Base-by-base conservation (phyloP, 2,329 filamentous ascomycete genomes). In the Pseudogymnoascus sp. region DNA sequence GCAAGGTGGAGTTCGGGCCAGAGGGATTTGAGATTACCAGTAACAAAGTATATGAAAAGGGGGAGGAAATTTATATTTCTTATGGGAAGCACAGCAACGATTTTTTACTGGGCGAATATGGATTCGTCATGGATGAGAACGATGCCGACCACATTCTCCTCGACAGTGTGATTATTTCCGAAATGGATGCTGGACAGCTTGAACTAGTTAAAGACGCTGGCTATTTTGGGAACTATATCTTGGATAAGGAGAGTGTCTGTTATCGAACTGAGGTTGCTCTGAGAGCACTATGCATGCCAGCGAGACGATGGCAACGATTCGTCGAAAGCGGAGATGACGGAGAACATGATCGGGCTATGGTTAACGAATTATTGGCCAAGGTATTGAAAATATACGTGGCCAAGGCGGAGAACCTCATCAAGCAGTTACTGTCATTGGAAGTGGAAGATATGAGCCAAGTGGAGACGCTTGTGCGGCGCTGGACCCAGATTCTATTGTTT, bases 31-130 rank as follows among this genome's bases (percentile, higher is more conserved):
- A 76, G 25, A 78, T 89, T 55, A 78, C 74, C 15, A 79, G 84
- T 2, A 74, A 79, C 55, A 72, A 75, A 1, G 69, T 75, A 0
- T 86, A 87, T 68, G 71, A 70, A 1, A 68, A 72, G 1, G 85
- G 84, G 7, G 82, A 88, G 18, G 88, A 92, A 74, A 75, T 92
- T 0, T 83, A 81, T 64, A 83, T 89, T 27, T 84, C 81, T 29
- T 92, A 92, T 68, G 89, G 89, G 2, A 72, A 79, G 1, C 88
- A 92, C 70, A 80, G 80, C 29, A 89, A 90, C 65, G 88, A 92
- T 69, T 88, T 89, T 66, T 74, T 92, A 15, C 79, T 92, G 2
- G 80, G 83, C 0, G 88, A 91, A 73, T 92, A 75, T 64, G 74
- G 74, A 0, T 75, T 75, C 48, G 68, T 74, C 12, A 63, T 75